Evolutionary conservation across 1,139 yeast genomes (phyloP).

Genomic region (Blastobotrys apis): DNA sequence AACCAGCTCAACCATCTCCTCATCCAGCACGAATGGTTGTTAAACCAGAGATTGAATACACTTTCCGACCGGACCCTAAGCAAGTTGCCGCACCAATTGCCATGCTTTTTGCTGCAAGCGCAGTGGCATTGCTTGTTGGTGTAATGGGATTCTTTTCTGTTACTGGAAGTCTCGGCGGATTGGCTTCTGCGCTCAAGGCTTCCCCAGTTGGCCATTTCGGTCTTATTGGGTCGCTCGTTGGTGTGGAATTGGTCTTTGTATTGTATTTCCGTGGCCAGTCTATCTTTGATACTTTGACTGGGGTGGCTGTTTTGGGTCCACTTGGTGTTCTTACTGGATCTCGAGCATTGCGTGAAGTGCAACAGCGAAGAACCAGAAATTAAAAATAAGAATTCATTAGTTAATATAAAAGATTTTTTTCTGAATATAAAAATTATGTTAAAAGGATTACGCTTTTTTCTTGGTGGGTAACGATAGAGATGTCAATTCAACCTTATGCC

Average conservation of each 20-base stretch:
- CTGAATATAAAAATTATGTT: neutral
- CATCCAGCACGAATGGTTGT: slow-evolving; percentile 34
- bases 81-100: slow-evolving; percentile 57
- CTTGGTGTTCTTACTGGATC: slow-evolving; percentile 67
- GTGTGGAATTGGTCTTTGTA: slow-evolving; percentile 59
- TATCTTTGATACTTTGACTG: slow-evolving; percentile 64
- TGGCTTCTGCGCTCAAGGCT: slow-evolving; percentile 27
- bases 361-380: slow-evolving; percentile 6
- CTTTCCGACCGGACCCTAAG: slow-evolving; percentile 53
- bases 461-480: too few species aligned
- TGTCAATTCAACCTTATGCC: too few species aligned
- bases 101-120: slow-evolving; percentile 47
- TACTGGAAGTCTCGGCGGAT: slow-evolving; percentile 21
- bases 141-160: slow-evolving; percentile 25
- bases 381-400: neutral
- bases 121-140: slow-evolving; percentile 37
- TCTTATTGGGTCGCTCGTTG: slow-evolving; percentile 51
- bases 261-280: slow-evolving; percentile 67
- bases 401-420: neutral
- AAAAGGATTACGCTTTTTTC: too few species aligned
- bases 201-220: slow-evolving; percentile 40
- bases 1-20: slow-evolving; percentile 12
- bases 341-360: slow-evolving; percentile 45
- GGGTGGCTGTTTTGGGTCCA: slow-evolving; percentile 48
- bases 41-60: slow-evolving; percentile 66